A percentile compares a stretch with the other conserved stretches of the same genome.
phyloP scores from a whole-genome alignment of 1,139 yeast genomes.

The Debaryomycetaceae sp. region DNA sequence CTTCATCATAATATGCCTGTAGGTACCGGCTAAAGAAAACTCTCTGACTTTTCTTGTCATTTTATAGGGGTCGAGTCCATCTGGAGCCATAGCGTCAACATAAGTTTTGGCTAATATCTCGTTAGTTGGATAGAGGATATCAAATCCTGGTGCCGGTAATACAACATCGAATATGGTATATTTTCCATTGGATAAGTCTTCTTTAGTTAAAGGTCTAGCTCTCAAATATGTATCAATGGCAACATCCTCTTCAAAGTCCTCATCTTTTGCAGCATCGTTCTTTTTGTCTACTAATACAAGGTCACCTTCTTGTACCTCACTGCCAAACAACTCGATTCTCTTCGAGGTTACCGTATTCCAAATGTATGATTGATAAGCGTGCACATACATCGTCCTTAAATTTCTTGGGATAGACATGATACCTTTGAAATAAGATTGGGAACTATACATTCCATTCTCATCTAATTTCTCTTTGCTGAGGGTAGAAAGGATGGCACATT shows the following conservation, averaged over 20 bases:
- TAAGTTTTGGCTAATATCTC: constrained; percentile 60
- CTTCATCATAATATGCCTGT: constrained; percentile 69
- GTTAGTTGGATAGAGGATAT: constrained; percentile 76
- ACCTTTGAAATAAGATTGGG: constrained; percentile 68
- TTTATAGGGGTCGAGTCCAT: constrained; percentile 76
- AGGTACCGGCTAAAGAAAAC: constrained; percentile 88
- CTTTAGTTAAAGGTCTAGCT: constrained; percentile 70
- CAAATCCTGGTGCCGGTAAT: constrained; percentile 93
- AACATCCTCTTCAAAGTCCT: constrained; percentile 62
- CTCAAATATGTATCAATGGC: constrained; percentile 51
- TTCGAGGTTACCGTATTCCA: constrained; percentile 89
- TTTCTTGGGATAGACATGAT: constrained; percentile 90
- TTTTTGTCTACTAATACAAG: constrained; percentile 53
- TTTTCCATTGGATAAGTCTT: constrained; percentile 59
- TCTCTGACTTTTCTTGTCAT: constrained; percentile 87
- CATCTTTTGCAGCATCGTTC: constrained; percentile 38
- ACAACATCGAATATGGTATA: constrained; percentile 80
- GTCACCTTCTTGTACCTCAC: constrained; percentile 76
- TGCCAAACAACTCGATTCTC: constrained; percentile 70
- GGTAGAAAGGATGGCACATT: constrained; percentile 62
- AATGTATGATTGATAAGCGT: constrained; percentile 92
- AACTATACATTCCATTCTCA: constrained; percentile 43
- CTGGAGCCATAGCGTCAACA: constrained; percentile 70
- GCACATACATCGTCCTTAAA: constrained; percentile 90
- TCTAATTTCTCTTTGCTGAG: constrained; percentile 47